phyloP scores from a whole-genome alignment of 768 basidiomycete species.

The Lactarius vividus region DNA sequence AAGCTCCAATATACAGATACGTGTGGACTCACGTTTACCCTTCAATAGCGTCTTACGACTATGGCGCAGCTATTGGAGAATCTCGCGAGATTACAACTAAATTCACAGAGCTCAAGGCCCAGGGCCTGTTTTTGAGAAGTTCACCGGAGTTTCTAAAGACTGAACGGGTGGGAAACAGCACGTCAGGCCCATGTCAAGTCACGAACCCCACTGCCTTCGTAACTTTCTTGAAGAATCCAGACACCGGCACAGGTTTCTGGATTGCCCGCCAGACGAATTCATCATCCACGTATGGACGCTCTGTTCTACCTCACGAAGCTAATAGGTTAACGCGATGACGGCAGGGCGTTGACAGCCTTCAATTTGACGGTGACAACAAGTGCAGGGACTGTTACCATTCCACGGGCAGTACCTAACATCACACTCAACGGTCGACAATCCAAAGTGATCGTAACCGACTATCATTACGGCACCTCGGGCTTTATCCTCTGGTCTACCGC shows the following conservation, averaged over 20 bases:
- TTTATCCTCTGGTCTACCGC: conserved; percentile 69
- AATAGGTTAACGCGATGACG: not conserved
- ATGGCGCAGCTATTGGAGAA: conserved; percentile 71
- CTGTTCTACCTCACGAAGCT: not conserved
- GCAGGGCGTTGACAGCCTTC: conserved; percentile 52
- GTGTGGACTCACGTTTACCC: not conserved
- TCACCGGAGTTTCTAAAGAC: conserved; percentile 81
- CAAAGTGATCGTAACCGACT: conserved; percentile 70
- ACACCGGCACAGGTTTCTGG: conserved; percentile 64
- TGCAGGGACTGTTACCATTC: conserved; percentile 52
- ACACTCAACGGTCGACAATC: conserved; percentile 68
- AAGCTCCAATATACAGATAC: conserved; percentile 25
- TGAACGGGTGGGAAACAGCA: conserved; percentile 64
- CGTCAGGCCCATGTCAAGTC: conserved; percentile 44
- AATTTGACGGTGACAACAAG: conserved; percentile 58
- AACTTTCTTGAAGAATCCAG: conserved; percentile 66
- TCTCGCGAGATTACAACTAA: conserved; percentile 63
- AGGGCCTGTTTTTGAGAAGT: conserved; percentile 75
- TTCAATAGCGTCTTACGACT: conserved; percentile 65
- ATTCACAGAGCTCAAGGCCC: conserved; percentile 73
- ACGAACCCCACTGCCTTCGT: conserved; percentile 52
- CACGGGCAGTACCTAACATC: conserved; percentile 50
- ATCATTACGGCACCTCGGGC: conserved; percentile 60
- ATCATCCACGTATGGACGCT: conserved; percentile 55
- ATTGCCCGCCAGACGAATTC: conserved; percentile 67